Evolutionary conservation across 148 eudicot genomes (phyloP).

Genomic region (Simmondsia chinensis): DNA sequence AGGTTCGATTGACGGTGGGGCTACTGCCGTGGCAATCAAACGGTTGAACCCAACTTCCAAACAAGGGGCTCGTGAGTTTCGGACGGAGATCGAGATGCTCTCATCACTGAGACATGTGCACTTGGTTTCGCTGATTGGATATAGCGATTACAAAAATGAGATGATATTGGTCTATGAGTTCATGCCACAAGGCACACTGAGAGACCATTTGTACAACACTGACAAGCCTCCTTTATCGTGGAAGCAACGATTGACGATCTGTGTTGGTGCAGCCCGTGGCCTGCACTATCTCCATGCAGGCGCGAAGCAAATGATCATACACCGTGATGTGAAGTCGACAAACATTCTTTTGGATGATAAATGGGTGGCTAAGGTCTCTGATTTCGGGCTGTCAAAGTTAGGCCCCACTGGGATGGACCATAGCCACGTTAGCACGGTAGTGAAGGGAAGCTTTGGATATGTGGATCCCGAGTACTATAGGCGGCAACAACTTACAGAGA

Average conservation of each 20-base stretch:
- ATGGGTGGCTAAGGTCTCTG: conserved; percentile 19
- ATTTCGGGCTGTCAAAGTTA: conserved; percentile 15
- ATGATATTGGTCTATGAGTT: conserved; percentile 19
- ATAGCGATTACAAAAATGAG: conserved; percentile 12
- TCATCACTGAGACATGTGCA: conserved; percentile 10
- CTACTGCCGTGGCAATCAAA: conserved; percentile 19
- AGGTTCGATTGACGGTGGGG: conserved; percentile 11
- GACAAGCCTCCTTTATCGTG: conserved; percentile 3
- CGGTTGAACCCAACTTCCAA: conserved; percentile 8
- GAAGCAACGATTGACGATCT: conserved; percentile 20
- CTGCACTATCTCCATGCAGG: conserved; percentile 15
- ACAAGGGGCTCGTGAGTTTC: conserved; percentile 18
- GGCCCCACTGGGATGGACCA: conserved; percentile 2
- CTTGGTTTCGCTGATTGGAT: conserved; percentile 17
- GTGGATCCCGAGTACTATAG: conserved; percentile 39
- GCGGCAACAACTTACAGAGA: conserved; percentile 27
- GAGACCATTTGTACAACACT: conserved; percentile 10
- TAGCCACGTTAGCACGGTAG: conserved; percentile 9
- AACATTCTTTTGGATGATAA: conserved; percentile 12
- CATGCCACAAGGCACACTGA: conserved; percentile 15
- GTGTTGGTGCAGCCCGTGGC: conserved; percentile 17
- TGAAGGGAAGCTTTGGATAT: conserved; percentile 42
- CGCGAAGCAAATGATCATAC: conserved; percentile 11
- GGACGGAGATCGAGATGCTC: conserved; percentile 23
- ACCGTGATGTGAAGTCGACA: conserved; percentile 16